Evolutionary conservation across 495 filamentous ascomycete species (phyloP), one percentile per base, ranked within the genome.

Genomic region (Geopyxis carbonaria): DNA sequence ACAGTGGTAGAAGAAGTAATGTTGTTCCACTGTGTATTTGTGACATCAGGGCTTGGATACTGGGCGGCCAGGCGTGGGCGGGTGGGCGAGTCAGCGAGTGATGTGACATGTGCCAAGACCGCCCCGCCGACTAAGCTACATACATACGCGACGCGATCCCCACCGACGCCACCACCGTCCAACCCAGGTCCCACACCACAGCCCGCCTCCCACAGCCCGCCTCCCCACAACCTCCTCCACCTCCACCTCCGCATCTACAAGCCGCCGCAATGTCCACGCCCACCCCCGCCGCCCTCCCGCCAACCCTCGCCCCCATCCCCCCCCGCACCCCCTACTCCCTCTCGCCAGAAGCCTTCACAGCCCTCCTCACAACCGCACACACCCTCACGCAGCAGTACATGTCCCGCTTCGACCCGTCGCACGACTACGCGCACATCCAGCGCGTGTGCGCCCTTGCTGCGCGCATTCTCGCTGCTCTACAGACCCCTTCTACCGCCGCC

Each of bases 351-450:
- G n/a, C 30, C 3, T 33, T 31, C 38, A 5, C 27, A 20, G 21
- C 28, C 21, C 46, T 55, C 10, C 25, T 44, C 25, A 15, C 43
- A 14, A 24, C 40, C 25, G 35, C 40, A n/a, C 43, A 50, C 14
- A 31, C 33, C 8, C 55, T 42, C 20, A 43, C 46, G 7, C 45
- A 45, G 23, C 21, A 20, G 27, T 85, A 78, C 66, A 93, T 93
- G 85, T 62, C 71, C 27, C 60, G 66, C 31, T 80, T 81, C 60
- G 89, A 94, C 59, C 69, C 72, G 15, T 87, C 80, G 4, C 89
- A 94, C 62, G 78, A 91, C 62, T 84, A 74, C 60, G 57, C 64
- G 27, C 87, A 95, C 57, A 78, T 94, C 42, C 57, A 74, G 40
- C 76, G 89, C 27, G 87, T 95, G 22, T 60, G 80, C 5, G 59